phyloP scores from a whole-genome alignment of 2,329 filamentous ascomycete species.

The Lasiodiplodia hormozganensis region DNA sequence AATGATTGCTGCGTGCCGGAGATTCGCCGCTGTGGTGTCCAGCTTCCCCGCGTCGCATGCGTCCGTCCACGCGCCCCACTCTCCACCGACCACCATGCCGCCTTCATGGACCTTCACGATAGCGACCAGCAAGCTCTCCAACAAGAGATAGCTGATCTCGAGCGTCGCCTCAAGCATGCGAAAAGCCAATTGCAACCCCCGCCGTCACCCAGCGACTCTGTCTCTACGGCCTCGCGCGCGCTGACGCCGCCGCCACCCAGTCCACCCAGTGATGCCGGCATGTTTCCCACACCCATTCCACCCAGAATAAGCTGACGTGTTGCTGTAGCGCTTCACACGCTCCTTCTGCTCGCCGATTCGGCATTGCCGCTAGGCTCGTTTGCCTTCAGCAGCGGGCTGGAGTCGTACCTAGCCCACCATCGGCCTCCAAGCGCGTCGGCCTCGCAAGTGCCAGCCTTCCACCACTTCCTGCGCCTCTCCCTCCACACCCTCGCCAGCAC shows the following conservation, averaged over 20 bases:
- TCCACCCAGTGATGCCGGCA: constrained; percentile 33
- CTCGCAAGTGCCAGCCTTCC: constrained; percentile 56
- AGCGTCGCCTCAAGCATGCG: constrained; percentile 57
- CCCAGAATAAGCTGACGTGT: not conserved
- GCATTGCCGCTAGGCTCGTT: constrained; percentile 85
- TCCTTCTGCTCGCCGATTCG: constrained; percentile 80
- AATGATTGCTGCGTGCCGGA: constrained; percentile 2
- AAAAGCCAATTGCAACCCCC: constrained; percentile 53
- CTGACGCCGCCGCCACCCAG: constrained; percentile 32
- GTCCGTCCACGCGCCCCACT: not conserved
- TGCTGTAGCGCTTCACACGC: constrained; percentile 62
- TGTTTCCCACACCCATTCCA: constrained; percentile 20
- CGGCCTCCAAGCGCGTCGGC: constrained; percentile 40
- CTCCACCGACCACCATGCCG: not conserved
- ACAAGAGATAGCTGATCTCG: constrained; percentile 66
- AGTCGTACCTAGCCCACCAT: constrained; percentile 80
- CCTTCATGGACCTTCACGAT: constrained; percentile 37
- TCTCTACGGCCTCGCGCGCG: not conserved
- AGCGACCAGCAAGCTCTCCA: constrained; percentile 39
- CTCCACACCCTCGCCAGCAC: constrained; percentile 74
- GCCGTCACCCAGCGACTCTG: constrained; percentile 32
- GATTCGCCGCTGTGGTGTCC: constrained; percentile 6
- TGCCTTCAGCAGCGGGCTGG: constrained; percentile 82
- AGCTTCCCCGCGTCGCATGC: not conserved
- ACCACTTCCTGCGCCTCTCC: constrained; percentile 73